Base-by-base conservation (phyloP, 2,329 filamentous ascomycete genomes). In the Teratosphaeria destructans region DNA sequence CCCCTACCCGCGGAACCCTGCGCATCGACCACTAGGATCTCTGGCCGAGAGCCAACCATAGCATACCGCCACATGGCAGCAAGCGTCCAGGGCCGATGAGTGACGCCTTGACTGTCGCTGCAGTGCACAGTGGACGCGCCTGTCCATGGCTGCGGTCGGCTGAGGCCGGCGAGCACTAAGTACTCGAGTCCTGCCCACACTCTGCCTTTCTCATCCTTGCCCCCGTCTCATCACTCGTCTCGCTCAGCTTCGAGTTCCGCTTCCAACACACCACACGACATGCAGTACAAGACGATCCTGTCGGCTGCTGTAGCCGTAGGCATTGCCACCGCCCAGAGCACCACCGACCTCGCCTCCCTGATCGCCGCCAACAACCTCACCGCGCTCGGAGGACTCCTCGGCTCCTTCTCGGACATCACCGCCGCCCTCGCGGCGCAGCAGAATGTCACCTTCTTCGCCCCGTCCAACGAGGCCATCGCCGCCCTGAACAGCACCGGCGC, bases 371-470 rank as follows among this genome's bases (percentile, higher is more conserved):
- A 72, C 57, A 67, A 73, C 35, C 65, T 76, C 11, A 71, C 72
- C 3, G 68, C 66, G 47, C 65, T 76, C 23, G 65, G 67, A 49
- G 65, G 64, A 6, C 70, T 79, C 58, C 68, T 81, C 35, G 57
- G 63, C 14, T 60, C 65, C 29, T 69, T 72, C 56, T 73, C 76
- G 10, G 65, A 67, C 4, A 64, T 81, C 26, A 60, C 77, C 14
- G 43, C 66, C 11, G 60, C 71, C 3, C 70, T 83, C 37, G 67
- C 68, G 39, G 66, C 64, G 29, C 71, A 76, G 4, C 64, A 67
- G 14, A 83, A 85, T 66, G 74, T 85, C 60, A 86, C 84, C 5
- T 72, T 85, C 43, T 76, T 85, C 5, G 82, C 83, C 0, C 82
- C 82, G 0, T 79, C 74, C 67, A 83, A 85, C 66, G 67, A 77